Conservation (phyloP, 2,329 filamentous ascomycete species). For the Dactylonectria estremocensis region DNA sequence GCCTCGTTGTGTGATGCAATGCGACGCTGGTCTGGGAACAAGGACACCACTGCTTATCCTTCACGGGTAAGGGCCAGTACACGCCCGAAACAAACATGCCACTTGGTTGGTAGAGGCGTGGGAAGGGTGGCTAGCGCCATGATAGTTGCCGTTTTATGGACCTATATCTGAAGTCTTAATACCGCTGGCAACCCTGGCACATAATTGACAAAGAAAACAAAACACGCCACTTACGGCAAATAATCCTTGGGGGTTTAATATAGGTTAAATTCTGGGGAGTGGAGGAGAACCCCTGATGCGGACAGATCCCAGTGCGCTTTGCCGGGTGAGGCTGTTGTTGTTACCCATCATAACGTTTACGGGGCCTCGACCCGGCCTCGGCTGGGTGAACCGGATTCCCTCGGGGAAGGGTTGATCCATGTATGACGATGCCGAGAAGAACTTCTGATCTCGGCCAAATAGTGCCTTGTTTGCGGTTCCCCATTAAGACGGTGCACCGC, state of each 20-base stretch:
- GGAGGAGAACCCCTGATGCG: constrained; percentile 22
- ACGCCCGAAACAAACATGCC: constrained; percentile 41
- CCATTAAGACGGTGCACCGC: constrained; percentile 33
- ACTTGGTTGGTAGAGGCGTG: constrained; percentile 45
- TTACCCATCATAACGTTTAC: constrained; percentile 17
- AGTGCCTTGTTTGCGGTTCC: constrained; percentile 34
- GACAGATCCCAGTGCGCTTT: constrained; percentile 17
- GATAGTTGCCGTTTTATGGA: constrained; percentile 48
- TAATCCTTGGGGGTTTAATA: constrained; percentile 19
- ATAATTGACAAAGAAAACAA: constrained; percentile 30
- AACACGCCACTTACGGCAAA: constrained; percentile 32
- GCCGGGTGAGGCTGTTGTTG: constrained; percentile 1
- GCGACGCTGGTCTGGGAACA: constrained; percentile 42
- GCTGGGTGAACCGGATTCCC: constrained; percentile 10
- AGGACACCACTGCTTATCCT: constrained; percentile 30
- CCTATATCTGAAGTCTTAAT: constrained; percentile 48
- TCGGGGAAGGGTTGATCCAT: constrained; percentile 22
- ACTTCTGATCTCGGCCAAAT: constrained; percentile 33
- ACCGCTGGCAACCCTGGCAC: constrained; percentile 33
- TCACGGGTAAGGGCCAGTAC: constrained; percentile 37
- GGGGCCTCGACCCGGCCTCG: constrained; percentile 15
- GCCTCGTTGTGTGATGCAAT: constrained; percentile 43
- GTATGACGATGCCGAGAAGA: constrained; percentile 32
- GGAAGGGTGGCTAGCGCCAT: constrained; percentile 39
- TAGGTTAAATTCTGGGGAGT: constrained; percentile 36